Evolutionary conservation across 768 basidiomycete genomes (phyloP).

Genomic region (Tephrocybe rancida): DNA sequence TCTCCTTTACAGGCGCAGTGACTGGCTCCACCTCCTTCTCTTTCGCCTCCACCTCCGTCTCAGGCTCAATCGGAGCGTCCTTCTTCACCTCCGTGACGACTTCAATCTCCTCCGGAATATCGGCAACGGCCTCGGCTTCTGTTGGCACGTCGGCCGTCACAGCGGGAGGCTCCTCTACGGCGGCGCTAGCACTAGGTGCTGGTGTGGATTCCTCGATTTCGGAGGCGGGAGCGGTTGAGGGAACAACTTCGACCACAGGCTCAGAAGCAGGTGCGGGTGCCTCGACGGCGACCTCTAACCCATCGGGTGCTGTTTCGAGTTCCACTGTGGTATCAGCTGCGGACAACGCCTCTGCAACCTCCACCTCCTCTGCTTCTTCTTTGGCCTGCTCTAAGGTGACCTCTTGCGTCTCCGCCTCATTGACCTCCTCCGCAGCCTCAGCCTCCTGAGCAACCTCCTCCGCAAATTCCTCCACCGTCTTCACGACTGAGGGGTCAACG

Average conservation of each 20-base stretch:
- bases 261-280: no score
- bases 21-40: background rate
- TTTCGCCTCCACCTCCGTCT: background rate
- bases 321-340: no score
- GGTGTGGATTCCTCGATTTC: no score
- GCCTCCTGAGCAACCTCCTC: background rate
- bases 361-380: background rate
- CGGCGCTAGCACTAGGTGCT: no score
- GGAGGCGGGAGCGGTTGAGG: no score
- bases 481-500: background rate
- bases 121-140: no score
- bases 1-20: background rate
- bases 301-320: no score
- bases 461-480: background rate
- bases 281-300: no score
- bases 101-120: slow-evolving; percentile 3
- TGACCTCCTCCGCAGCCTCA: background rate
- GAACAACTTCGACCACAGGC: no score
- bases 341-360: no score
- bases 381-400: background rate
- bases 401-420: background rate
- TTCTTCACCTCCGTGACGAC: background rate
- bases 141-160: no score
- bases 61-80: background rate
- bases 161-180: no score